A percentile compares a stretch with the other conserved stretches of the same genome.
Conservation (phyloP, 2,329 filamentous ascomycete genomes). For the Zasmidium angulare region DNA sequence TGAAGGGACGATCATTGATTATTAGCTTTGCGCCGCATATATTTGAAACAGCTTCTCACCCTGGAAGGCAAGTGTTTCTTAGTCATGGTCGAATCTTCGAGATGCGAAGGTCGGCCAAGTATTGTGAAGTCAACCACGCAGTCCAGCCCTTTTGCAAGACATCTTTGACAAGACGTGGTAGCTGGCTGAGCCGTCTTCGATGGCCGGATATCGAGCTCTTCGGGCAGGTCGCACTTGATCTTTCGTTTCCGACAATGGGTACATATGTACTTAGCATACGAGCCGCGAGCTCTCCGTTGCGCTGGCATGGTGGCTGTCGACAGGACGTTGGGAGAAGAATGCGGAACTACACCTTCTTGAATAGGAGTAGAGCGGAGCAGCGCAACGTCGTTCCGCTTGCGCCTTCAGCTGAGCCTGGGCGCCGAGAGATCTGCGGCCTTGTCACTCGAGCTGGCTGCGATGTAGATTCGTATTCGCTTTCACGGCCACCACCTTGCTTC, state of each 20-base stretch:
- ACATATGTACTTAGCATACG: slow-evolving; percentile 22
- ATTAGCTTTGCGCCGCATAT: too few species aligned
- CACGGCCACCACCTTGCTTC: background rate
- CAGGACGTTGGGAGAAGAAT: background rate
- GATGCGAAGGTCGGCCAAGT: slow-evolving; percentile 17
- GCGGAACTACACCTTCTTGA: background rate
- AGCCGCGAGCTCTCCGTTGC: slow-evolving; percentile 10
- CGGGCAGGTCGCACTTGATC: slow-evolving; percentile 22
- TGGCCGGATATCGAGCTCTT: slow-evolving; percentile 10
- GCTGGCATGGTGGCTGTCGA: background rate
- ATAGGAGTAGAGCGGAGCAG: background rate
- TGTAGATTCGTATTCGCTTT: background rate
- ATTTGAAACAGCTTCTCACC: too few species aligned
- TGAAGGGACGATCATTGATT: too few species aligned
- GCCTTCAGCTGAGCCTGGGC: background rate
- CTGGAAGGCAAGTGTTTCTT: background rate
- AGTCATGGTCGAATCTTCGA: background rate
- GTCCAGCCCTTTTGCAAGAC: slow-evolving; percentile 14
- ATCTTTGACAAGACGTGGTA: slow-evolving; percentile 12
- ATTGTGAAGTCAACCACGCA: slow-evolving; percentile 21
- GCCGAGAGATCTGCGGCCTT: background rate
- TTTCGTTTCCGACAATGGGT: slow-evolving; percentile 20
- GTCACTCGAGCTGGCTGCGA: background rate
- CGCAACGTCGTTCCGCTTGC: background rate
- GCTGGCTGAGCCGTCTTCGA: slow-evolving; percentile 11